Evolutionary conservation across 352 stramenopile species (phyloP).

Genomic region (Pythium apleroticum): DNA sequence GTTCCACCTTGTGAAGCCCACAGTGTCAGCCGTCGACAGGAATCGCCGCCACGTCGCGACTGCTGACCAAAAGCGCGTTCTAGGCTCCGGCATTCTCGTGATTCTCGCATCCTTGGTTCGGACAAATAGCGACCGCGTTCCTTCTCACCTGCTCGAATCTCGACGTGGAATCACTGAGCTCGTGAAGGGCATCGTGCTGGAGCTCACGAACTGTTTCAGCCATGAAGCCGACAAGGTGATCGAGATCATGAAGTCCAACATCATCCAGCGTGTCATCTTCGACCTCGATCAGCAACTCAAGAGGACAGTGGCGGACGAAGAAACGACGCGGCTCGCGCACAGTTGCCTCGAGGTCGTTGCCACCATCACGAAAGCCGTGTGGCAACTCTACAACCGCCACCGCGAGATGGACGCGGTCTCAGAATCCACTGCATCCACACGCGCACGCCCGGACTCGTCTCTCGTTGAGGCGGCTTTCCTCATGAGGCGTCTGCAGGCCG

Average conservation of each 20-base stretch:
- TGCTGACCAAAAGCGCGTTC: constrained; percentile 49
- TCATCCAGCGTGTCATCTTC: constrained; percentile 45
- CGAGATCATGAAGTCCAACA: constrained; percentile 58
- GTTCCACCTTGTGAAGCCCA: constrained; percentile 43
- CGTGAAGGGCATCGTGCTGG: constrained; percentile 51
- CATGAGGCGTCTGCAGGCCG: constrained; percentile 5
- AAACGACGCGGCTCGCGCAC: not conserved
- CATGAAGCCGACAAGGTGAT: constrained; percentile 46
- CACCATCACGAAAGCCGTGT: constrained; percentile 18
- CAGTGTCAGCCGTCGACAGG: constrained; percentile 22
- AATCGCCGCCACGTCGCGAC: constrained; percentile 30
- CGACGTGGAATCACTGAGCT: constrained; percentile 42
- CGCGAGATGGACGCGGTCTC: not conserved
- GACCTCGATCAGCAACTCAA: constrained; percentile 32
- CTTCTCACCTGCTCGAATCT: not conserved
- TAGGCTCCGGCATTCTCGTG: constrained; percentile 55
- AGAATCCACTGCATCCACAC: not conserved
- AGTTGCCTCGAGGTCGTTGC: constrained; percentile 19
- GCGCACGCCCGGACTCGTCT: not conserved
- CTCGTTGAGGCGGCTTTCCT: constrained; percentile 12
- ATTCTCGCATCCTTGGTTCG: constrained; percentile 47
- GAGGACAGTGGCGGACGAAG: not conserved
- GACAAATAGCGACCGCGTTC: constrained; percentile 9
- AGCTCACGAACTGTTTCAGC: constrained; percentile 38
- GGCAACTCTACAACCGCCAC: constrained; percentile 11